Base-by-base conservation (phyloP, 1,139 yeast species). In the Geotrichum klebahnii region DNA sequence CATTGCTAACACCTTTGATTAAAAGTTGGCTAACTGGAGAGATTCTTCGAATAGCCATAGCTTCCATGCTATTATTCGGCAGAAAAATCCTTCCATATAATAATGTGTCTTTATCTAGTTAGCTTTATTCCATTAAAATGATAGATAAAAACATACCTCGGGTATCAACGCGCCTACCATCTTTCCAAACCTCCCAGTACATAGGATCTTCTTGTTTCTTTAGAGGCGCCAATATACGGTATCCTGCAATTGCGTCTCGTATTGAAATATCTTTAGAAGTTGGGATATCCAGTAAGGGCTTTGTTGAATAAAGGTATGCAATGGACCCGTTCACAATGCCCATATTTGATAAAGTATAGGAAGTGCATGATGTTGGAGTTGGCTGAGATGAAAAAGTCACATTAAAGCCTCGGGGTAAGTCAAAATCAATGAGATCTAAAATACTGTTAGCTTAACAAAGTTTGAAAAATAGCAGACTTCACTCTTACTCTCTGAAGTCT, bases 21-120 rank as follows among this genome's bases (percentile, higher is more conserved):
- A 84, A 69, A 29, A 88, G 57, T 60, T 88, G 95, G 9, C 89
- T 70, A 51, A 74, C 71, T 14, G 76, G 67, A 3, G 84, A 69
- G 36, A 88, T 60, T 52, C 89, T 72, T 55, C 85, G 80, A 36
- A 90, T 80, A 9, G 82, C 61, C 94, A 92, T 84, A 0, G 96
- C 96, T 65, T 92, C 98, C 5, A 94, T 69, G 3, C 87, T 82
- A 20, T 88, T 81, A 1, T 89, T 86, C 0, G 98, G 98, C 57
- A 92, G 81, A 61, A 84, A 86, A 80, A 94, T 79, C 55, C 95
- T 73, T 0, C 97, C 98, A 63, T 88, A 92, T 31, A 80, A 63
- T 16, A 83, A 63, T 0, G 76, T 68, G 37, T 62, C 65, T 59
- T 5, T n/a, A n/a, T n/a, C n/a, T n/a, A n/a, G n/a, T n/a, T n/a